These are phyloP conservation scores for Backusella luteola DNA, from an alignment of 192 early-diverging fungal genomes.

Conservation along the genomic window DNA sequence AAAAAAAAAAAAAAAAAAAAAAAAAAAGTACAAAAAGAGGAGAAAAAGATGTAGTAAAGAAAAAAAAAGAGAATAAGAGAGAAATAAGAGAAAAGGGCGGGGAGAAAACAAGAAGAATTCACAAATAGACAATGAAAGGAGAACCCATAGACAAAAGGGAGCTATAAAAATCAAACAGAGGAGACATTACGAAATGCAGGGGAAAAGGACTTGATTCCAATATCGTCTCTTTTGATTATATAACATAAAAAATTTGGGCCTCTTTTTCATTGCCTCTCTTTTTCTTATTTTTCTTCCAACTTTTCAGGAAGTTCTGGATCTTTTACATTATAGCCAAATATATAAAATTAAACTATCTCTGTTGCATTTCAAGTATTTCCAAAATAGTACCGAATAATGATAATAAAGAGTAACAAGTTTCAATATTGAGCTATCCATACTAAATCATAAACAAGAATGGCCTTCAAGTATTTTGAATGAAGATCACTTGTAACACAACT, in stretches of 20 bases:
- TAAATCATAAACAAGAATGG: neutral
- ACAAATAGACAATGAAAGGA: conserved; percentile 8
- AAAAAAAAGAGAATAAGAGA: neutral
- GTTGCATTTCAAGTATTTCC: neutral
- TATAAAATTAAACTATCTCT: neutral
- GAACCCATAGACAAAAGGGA: conserved; percentile 1
- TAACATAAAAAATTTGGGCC: neutral
- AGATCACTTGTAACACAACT: conserved; percentile 45
- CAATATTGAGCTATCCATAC: neutral
- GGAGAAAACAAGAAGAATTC: conserved; percentile 16
- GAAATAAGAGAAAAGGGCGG: conserved; percentile 14
- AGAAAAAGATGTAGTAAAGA: neutral
- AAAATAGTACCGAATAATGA: neutral
- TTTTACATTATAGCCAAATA: neutral
- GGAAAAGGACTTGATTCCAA: neutral
- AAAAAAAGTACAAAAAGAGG: conserved; percentile 8
- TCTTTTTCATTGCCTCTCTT: conserved; percentile 7
- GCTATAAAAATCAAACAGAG: neutral
- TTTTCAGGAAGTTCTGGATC: conserved; percentile 1
- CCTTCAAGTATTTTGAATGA: conserved; percentile 49
- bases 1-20: neutral
- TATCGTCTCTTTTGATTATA: conserved; percentile 1
- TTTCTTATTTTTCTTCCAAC: neutral
- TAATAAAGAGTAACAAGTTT: neutral
- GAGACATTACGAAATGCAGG: neutral